Conservation (phyloP, 108 stramenopile genomes). For the Fragilaria radians region DNA sequence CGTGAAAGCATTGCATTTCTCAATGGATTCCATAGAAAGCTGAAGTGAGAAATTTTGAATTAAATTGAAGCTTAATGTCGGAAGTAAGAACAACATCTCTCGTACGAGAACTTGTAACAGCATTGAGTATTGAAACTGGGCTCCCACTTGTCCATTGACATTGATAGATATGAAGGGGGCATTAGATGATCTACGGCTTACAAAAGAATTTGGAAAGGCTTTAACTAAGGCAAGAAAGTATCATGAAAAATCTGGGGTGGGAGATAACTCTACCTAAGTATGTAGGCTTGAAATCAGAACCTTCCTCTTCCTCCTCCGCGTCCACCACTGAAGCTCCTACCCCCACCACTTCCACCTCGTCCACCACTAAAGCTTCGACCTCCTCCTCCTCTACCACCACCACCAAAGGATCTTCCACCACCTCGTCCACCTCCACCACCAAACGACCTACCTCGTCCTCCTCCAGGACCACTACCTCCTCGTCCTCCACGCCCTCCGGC, state of each 20-base stretch:
- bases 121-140: too few species aligned
- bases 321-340: constrained; percentile 8
- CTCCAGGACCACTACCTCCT: constrained; percentile 45
- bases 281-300: constrained; percentile 20
- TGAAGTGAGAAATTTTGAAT: too few species aligned
- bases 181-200: neutral
- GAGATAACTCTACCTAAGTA: too few species aligned
- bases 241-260: too few species aligned
- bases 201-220: neutral
- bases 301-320: constrained; percentile 36
- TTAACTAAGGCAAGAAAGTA: neutral
- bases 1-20: too few species aligned
- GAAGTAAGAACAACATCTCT: too few species aligned
- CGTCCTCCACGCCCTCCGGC: constrained; percentile 43
- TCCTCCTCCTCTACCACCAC: constrained; percentile 5
- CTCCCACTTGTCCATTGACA: too few species aligned
- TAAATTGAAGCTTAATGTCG: too few species aligned
- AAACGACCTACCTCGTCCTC: constrained; percentile 41
- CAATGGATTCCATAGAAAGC: too few species aligned
- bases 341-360: constrained; percentile 7
- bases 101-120: too few species aligned
- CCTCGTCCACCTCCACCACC: constrained; percentile 50
- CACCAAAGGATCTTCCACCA: constrained; percentile 6
- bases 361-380: constrained; percentile 9
- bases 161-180: neutral